phyloP scores from a whole-genome alignment of 2,329 filamentous ascomycete genomes.

The Cladosporium sp. region DNA sequence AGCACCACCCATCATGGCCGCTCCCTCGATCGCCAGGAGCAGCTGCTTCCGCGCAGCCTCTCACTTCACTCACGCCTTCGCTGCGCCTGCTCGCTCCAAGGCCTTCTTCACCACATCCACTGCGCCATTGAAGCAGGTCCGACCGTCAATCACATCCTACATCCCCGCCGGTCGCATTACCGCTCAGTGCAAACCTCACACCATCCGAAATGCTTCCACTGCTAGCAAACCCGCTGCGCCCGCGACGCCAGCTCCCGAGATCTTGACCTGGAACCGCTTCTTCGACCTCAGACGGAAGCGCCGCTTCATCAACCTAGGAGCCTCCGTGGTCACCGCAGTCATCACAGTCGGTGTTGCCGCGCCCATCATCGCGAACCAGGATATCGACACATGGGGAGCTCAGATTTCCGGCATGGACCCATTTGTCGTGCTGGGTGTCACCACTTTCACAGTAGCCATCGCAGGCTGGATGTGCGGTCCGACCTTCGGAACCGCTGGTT shows the following conservation, averaged over 20 bases:
- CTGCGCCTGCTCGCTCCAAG: conserved; percentile 12
- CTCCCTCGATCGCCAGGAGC: conserved; percentile 13
- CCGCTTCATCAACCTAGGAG: conserved; percentile 77
- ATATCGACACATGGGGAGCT: conserved; percentile 65
- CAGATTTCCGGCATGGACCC: conserved; percentile 83
- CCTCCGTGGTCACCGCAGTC: conserved; percentile 67
- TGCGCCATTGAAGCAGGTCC: conserved; percentile 15
- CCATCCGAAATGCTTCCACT: conserved; percentile 14
- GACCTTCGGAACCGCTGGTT: conserved; percentile 74
- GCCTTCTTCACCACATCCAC: conserved; percentile 17
- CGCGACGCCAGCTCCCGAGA: conserved; percentile 22
- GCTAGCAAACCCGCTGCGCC: background rate
- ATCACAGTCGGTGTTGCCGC: conserved; percentile 63
- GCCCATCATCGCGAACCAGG: conserved; percentile 65
- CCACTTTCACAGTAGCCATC: conserved; percentile 73
- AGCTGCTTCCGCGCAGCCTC: conserved; percentile 14
- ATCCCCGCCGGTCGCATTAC: background rate
- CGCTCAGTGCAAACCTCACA: background rate
- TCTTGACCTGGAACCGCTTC: conserved; percentile 78
- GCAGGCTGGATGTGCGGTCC: conserved; percentile 87
- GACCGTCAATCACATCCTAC: conserved; percentile 5
- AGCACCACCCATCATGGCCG: background rate
- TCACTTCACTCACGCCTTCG: conserved; percentile 3
- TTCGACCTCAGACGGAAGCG: conserved; percentile 86
- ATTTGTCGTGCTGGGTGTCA: conserved; percentile 78